Percentiles rank a stretch among this genome's conserved stretches.
These are phyloP conservation scores for Jatropha curcas DNA, from an alignment of 345 rosid species.

Conservation along the genomic window DNA sequence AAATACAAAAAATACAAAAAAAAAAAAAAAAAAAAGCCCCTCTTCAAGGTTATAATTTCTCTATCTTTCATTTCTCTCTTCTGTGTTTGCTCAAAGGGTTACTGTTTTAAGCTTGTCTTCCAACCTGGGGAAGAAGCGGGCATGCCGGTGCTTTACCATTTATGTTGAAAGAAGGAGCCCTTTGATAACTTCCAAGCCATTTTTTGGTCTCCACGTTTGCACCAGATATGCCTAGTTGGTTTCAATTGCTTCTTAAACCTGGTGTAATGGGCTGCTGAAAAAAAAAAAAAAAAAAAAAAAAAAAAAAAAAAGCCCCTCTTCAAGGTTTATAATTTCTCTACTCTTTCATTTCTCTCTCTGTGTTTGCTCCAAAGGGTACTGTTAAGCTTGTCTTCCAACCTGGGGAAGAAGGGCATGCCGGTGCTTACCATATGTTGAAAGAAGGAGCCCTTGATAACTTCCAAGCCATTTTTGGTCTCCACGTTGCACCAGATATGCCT, in stretches of 20 bases:
- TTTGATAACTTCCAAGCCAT: conserved; percentile 46
- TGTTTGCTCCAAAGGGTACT: conserved; percentile 38
- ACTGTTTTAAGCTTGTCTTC: conserved; percentile 59
- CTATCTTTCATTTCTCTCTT: background rate
- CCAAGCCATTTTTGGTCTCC: conserved; percentile 51
- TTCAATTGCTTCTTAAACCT: conserved; percentile 46
- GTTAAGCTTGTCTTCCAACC: conserved; percentile 66
- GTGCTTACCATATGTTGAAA: conserved; percentile 55
- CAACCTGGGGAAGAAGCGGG: conserved; percentile 69
- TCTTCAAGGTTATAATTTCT: background rate
- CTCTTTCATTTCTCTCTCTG: background rate
- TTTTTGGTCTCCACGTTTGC: conserved; percentile 48
- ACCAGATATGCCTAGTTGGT: conserved; percentile 43
- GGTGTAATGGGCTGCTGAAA: conserved; percentile 57
- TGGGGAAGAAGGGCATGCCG: conserved; percentile 53
- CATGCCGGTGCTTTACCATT: conserved; percentile 55
- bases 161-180: conserved; percentile 53
- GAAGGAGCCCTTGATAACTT: conserved; percentile 52
- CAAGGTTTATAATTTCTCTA: background rate
- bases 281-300: too few relatives aligned
- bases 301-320: too few relatives aligned
- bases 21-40: too few relatives aligned
- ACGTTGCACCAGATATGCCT: conserved; percentile 39
- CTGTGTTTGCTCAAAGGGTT: conserved; percentile 28
- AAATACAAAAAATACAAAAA: too few relatives aligned